phyloP scores from a whole-genome alignment of 306 rosid genomes.

The Glycyrrhiza uralensis region DNA sequence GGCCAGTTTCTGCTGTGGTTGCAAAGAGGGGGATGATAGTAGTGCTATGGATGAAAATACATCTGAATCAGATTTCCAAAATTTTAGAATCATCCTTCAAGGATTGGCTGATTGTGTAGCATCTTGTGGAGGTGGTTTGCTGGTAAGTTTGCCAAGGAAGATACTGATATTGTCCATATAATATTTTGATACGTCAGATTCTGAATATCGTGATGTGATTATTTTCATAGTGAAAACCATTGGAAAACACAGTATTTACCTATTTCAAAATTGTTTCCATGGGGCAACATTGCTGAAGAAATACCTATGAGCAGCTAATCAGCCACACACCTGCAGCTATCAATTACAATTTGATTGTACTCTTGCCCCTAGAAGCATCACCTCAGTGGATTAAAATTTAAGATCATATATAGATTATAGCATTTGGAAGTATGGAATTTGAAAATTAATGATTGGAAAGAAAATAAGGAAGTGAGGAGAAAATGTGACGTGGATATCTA shows the following conservation, averaged over 20 bases:
- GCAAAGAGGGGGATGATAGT: conserved; percentile 42
- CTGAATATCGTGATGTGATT: neutral
- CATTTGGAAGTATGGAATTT: neutral
- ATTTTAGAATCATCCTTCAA: conserved; percentile 48
- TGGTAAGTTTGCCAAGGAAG: conserved; percentile 39
- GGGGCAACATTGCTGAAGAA: neutral
- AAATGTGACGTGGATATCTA: neutral
- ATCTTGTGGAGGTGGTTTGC: conserved; percentile 45
- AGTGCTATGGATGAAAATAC: conserved; percentile 36
- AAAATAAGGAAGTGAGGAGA: neutral
- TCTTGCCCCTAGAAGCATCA: neutral
- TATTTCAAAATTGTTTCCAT: neutral
- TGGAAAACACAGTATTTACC: neutral
- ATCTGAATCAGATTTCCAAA: conserved; percentile 35
- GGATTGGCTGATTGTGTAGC: conserved; percentile 75
- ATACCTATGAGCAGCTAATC: neutral
- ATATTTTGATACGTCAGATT: neutral
- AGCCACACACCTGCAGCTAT: neutral
- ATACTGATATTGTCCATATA: neutral
- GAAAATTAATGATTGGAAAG: neutral
- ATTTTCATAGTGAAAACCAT: neutral
- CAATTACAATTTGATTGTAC: neutral
- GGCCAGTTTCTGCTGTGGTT: conserved; percentile 58
- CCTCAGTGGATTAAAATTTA: neutral
- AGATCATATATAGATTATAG: neutral